These are phyloP conservation scores for Cladophialophora bantiana DNA, from an alignment of 2,329 filamentous ascomycete species.

Conservation along the genomic window DNA sequence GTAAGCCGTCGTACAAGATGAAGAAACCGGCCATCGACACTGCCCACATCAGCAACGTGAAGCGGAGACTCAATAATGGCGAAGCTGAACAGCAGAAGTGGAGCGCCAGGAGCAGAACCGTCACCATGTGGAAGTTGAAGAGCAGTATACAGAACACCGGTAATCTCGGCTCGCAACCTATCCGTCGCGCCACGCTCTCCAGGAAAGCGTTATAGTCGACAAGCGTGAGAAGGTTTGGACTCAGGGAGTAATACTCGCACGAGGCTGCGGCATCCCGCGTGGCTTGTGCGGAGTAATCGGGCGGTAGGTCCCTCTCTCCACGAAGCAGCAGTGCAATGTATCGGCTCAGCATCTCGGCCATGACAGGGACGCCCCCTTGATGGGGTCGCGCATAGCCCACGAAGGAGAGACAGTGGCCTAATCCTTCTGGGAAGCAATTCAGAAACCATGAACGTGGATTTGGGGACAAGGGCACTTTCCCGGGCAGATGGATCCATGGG, in stretches of 20 bases:
- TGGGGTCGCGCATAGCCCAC: constrained; percentile 27
- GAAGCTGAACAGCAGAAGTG: constrained; percentile 1
- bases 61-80: background rate
- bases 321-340: constrained; percentile 25
- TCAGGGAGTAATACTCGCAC: constrained; percentile 26
- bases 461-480: constrained; percentile 4
- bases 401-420: constrained; percentile 31
- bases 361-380: constrained; percentile 26
- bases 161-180: constrained; percentile 25
- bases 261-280: constrained; percentile 19
- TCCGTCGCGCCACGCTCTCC: constrained; percentile 25
- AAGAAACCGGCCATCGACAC: constrained; percentile 22
- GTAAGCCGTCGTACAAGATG: constrained; percentile 20
- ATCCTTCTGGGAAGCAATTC: constrained; percentile 24
- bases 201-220: constrained; percentile 30
- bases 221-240: constrained; percentile 23
- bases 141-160: constrained; percentile 8
- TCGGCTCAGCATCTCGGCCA: constrained; percentile 30
- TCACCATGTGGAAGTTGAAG: constrained; percentile 26
- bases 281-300: constrained; percentile 20
- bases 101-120: constrained; percentile 8
- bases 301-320: constrained; percentile 16
- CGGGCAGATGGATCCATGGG: constrained; percentile 20
- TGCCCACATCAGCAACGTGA: constrained; percentile 15
- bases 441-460: constrained; percentile 28